Evolutionary conservation across 2,329 filamentous ascomycete genomes (phyloP), one percentile per base, ranked within the genome.

Genomic region (Sarocladium kiliense): DNA sequence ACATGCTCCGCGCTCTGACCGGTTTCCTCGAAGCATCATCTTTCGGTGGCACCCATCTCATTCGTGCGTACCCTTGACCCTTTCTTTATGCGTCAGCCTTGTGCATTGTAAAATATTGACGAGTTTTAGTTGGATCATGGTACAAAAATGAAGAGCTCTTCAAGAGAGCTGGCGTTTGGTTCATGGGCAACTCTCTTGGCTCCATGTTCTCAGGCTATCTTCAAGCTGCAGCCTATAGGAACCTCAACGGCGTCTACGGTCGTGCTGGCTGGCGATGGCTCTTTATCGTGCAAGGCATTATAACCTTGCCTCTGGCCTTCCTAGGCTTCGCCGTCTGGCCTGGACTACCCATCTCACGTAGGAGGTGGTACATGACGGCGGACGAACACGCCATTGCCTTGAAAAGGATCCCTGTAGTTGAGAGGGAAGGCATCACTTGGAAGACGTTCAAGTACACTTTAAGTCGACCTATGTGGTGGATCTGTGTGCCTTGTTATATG

Each of bases 81-180:
- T 2, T 16, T 23, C 6, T 47, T n/a, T 32, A 25, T 16, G 10
- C 18, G 26, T 30, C 12, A 6, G 16, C 25, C 10, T 19, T 26
- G 12, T 4, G 12, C 7, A 12, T 12, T 6, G 16, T 16, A n/a
- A 9, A n/a, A 25, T 42, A 19, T 30, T 54, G 23, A 44, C 30
- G 7, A 42, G n/a, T n/a, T 4, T 36, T 25, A 57, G 56, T 53
- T 11, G 56, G 53, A 27, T 67, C 64, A 3, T 69, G 66, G 67
- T 69, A 68, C 54, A 65, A 62, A 9, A 64, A 64, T 18, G 59
- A 62, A 11, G 67, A 70, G 25, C 65, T 71, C 0, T 78, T 76
- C 58, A 80, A 80, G 59, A 69, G 78, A 7, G 74, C 75, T 0
- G 75, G 76, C 0, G 69, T 77, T 1, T 80, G 77, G 71, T 79